phyloP scores from a whole-genome alignment of 768 basidiomycete species.

The Pulveroboletus frians region DNA sequence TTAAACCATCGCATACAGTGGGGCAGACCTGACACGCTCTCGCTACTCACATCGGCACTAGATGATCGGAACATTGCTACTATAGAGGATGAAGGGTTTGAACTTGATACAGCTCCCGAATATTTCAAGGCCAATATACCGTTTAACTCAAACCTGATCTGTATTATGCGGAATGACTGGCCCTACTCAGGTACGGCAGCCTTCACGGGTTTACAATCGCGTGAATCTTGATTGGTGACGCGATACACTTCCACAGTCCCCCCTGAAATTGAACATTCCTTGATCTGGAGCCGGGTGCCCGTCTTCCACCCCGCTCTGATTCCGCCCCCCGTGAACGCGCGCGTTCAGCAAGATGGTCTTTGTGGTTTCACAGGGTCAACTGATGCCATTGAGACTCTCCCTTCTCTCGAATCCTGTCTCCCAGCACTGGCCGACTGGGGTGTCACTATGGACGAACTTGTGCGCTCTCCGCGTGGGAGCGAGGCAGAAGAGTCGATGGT shows the following conservation, averaged over 20 bases:
- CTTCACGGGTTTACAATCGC: background rate
- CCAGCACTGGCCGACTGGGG: conserved; percentile 69
- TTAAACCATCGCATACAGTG: conserved; percentile 64
- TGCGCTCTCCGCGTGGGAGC: conserved; percentile 47
- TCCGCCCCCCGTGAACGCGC: conserved; percentile 44
- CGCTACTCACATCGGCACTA: conserved; percentile 54
- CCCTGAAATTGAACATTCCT: conserved; percentile 61
- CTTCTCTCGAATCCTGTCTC: conserved; percentile 50
- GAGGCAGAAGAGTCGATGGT: conserved; percentile 51
- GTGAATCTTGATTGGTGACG: background rate
- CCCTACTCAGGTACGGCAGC: conserved; percentile 66
- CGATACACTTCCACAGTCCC: conserved; percentile 44
- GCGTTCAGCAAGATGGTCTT: conserved; percentile 69
- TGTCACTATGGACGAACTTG: conserved; percentile 55
- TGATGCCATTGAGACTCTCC: conserved; percentile 55
- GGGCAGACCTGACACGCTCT: conserved; percentile 64
- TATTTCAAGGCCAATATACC: conserved; percentile 68
- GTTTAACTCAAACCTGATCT: conserved; percentile 43
- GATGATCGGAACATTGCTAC: conserved; percentile 30
- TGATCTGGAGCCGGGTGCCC: conserved; percentile 75
- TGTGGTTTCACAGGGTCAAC: conserved; percentile 73
- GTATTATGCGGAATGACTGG: conserved; percentile 82
- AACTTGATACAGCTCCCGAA: conserved; percentile 28
- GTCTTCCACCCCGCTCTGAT: conserved; percentile 60
- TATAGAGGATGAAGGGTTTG: background rate